A percentile compares a stretch with the other conserved stretches of the same genome.
These are phyloP conservation scores for Pythium pyrilobum DNA, from an alignment of 352 stramenopile species.

Conservation along the genomic window DNA sequence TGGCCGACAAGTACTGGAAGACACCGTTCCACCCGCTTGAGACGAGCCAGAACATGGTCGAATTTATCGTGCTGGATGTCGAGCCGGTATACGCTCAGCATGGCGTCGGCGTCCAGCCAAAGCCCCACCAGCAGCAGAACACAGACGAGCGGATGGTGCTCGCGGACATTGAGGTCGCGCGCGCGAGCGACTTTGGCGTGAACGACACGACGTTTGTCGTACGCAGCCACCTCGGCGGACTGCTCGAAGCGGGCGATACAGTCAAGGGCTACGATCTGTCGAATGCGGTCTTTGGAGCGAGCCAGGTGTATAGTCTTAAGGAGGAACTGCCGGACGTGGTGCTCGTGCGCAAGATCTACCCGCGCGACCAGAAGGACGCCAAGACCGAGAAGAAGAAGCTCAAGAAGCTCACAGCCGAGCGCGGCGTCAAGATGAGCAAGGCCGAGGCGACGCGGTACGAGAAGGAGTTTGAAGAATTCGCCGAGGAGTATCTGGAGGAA, in stretches of 20 bases:
- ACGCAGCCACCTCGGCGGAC: slow-evolving; percentile 50
- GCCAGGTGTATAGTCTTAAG: slow-evolving; percentile 37
- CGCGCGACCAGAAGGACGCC: slow-evolving; percentile 26
- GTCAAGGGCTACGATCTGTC: slow-evolving; percentile 75
- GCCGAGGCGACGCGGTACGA: slow-evolving; percentile 40
- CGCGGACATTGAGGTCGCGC: slow-evolving; percentile 65
- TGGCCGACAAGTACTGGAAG: slow-evolving; percentile 71
- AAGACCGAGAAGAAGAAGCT: slow-evolving; percentile 24
- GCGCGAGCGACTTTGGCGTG: slow-evolving; percentile 66
- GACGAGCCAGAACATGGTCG: slow-evolving; percentile 50
- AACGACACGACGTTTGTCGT: slow-evolving; percentile 76
- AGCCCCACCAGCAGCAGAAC: not conserved
- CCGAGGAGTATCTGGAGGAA: slow-evolving; percentile 57
- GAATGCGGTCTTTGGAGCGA: slow-evolving; percentile 43
- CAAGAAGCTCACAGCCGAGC: slow-evolving; percentile 39
- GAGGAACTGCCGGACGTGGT: slow-evolving; percentile 68
- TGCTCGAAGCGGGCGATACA: slow-evolving; percentile 54
- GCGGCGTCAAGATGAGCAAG: slow-evolving; percentile 42
- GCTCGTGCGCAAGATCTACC: slow-evolving; percentile 68
- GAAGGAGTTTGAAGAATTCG: slow-evolving; percentile 55
- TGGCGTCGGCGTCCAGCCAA: not conserved
- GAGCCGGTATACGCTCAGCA: slow-evolving; percentile 33
- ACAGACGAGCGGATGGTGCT: slow-evolving; percentile 25
- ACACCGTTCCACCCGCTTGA: slow-evolving; percentile 52
- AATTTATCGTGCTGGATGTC: slow-evolving; percentile 71